phyloP scores from a whole-genome alignment of 192 early-diverging fungal species.

The Coemansia sp. region DNA sequence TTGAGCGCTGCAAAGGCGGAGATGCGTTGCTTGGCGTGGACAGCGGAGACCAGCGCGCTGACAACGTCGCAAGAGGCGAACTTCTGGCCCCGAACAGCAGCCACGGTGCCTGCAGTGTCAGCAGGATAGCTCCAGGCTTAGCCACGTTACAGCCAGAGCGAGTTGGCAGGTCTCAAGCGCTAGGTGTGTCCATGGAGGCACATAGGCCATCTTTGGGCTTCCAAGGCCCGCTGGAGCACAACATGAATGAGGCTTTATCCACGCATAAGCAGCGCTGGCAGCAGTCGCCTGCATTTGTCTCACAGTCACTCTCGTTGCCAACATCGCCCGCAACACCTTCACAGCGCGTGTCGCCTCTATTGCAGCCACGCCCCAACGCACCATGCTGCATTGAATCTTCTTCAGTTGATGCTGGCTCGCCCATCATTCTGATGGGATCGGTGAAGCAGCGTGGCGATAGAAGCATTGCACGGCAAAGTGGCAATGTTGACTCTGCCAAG shows the following conservation, averaged over 20 bases:
- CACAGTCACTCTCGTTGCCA: conserved; percentile 10
- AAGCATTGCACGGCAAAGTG: neutral
- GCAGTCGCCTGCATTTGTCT: conserved; percentile 1
- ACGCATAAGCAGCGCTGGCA: conserved; percentile 2
- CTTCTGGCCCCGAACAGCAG: neutral
- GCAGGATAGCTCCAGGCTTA: neutral
- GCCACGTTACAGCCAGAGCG: neutral
- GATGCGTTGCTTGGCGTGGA: neutral
- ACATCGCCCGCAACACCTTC: conserved; percentile 4
- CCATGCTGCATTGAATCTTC: neutral
- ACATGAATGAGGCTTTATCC: neutral
- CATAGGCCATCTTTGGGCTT: neutral
- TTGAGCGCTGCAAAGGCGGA: neutral
- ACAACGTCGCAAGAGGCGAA: neutral
- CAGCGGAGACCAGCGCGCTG: neutral
- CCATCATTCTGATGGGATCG: conserved; percentile 32
- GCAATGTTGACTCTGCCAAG: neutral
- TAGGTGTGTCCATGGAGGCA: neutral
- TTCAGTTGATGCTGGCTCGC: neutral
- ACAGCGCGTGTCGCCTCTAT: conserved; percentile 6
- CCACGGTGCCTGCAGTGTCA: neutral
- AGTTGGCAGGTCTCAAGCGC: neutral
- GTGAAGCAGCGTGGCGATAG: conserved; percentile 31
- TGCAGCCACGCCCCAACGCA: neutral
- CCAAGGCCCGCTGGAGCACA: neutral